phyloP scores from a whole-genome alignment of 1,284 basidiomycete species.

The Testicularia cyperi region DNA sequence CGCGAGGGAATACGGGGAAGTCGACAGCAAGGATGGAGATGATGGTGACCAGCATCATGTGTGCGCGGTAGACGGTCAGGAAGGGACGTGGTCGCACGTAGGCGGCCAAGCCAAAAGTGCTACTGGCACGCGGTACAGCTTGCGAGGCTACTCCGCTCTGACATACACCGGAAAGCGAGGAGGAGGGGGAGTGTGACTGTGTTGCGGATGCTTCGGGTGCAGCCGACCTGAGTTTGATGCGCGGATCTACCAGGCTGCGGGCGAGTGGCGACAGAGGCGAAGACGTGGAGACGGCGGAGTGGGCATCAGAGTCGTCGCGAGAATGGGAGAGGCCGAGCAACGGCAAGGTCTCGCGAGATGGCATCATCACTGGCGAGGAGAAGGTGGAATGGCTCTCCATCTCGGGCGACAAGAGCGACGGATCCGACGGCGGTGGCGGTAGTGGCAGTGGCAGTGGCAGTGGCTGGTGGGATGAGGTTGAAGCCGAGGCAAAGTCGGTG shows the following conservation, averaged over 20 bases:
- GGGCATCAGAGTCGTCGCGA: slow-evolving; percentile 16
- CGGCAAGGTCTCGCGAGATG: neutral
- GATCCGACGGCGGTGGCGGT: no score
- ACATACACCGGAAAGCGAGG: neutral
- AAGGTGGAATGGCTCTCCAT: slow-evolving; percentile 6
- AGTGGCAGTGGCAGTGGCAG: no score
- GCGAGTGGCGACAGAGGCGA: slow-evolving; percentile 32
- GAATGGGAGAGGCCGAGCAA: slow-evolving; percentile 7
- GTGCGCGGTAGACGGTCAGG: slow-evolving; percentile 83
- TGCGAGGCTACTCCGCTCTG: neutral
- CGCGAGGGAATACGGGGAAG: slow-evolving; percentile 82
- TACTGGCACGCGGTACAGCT: neutral
- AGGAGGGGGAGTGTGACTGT: neutral
- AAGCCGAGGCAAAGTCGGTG: no score
- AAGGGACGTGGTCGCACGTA: slow-evolving; percentile 62
- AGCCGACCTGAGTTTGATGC: slow-evolving; percentile 1
- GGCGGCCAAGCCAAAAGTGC: neutral
- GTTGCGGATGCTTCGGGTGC: neutral
- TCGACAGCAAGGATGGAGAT: slow-evolving; percentile 94
- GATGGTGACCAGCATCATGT: slow-evolving; percentile 92
- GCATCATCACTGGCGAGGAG: slow-evolving; percentile 4
- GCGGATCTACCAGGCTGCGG: slow-evolving; percentile 25
- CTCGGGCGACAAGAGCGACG: slow-evolving; percentile 6
- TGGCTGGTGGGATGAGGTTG: no score
- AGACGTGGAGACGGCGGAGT: slow-evolving; percentile 14